Conservation (phyloP, 345 rosid genomes). For the Microcos paniculata region DNA sequence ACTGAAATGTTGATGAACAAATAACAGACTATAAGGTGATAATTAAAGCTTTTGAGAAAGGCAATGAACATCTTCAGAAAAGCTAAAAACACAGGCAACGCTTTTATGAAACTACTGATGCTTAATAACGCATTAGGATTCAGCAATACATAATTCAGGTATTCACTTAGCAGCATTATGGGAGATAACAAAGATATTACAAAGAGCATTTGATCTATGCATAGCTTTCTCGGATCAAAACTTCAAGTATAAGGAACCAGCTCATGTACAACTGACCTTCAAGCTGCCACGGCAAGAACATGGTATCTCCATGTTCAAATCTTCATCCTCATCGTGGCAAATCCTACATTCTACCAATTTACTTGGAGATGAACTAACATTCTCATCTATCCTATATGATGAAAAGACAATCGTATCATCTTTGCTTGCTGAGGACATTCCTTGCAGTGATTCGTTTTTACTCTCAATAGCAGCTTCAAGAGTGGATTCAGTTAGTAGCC, state of each 20-base stretch:
- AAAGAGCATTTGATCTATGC: not conserved
- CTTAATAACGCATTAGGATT: not conserved
- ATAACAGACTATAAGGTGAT: not conserved
- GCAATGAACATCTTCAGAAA: not conserved
- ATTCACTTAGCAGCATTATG: not conserved
- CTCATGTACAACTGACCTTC: slow-evolving; percentile 43
- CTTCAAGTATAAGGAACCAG: not conserved
- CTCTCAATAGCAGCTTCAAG: slow-evolving; percentile 39
- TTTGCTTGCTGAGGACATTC: slow-evolving; percentile 19
- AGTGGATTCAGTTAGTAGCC: slow-evolving; percentile 48
- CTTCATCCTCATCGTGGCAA: slow-evolving; percentile 90
- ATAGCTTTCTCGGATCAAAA: not conserved
- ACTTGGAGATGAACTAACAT: slow-evolving; percentile 30
- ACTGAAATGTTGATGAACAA: not conserved
- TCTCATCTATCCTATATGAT: slow-evolving; percentile 29
- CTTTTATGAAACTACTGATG: not conserved
- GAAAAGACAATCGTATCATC: slow-evolving; percentile 29
- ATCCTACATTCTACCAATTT: slow-evolving; percentile 69
- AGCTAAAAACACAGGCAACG: not conserved
- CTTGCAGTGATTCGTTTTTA: slow-evolving; percentile 20
- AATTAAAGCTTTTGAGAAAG: not conserved
- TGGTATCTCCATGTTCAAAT: slow-evolving; percentile 70
- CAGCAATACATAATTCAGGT: not conserved
- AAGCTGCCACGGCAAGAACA: slow-evolving; percentile 88
- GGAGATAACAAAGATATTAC: not conserved